A percentile compares a stretch with the other conserved stretches of the same genome.
phyloP scores from a whole-genome alignment of 768 basidiomycete species.

The Termitomyces sp. region DNA sequence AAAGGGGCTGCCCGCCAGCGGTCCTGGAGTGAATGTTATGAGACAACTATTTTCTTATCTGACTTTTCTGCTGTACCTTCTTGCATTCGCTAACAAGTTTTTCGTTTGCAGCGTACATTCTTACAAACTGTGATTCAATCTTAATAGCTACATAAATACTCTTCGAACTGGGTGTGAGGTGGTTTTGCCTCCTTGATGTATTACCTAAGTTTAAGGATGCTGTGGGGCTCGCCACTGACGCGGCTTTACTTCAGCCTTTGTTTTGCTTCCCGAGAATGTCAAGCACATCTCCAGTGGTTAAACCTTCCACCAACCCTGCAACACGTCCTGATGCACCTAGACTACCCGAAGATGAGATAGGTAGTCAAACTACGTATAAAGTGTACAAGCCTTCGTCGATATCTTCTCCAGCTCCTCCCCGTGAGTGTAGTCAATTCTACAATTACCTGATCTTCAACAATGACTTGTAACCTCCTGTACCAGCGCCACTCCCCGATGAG shows the following conservation, averaged over 20 bases:
- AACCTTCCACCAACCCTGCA: conserved; percentile 5
- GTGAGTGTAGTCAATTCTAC: conserved; percentile 24
- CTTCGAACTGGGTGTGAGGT: conserved; percentile 22
- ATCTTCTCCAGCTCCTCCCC: conserved; percentile 19
- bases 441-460: neutral
- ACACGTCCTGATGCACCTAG: neutral
- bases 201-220: conserved; percentile 16
- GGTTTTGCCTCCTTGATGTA: conserved; percentile 14
- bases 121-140: neutral
- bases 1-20: conserved; percentile 78
- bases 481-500: conserved; percentile 59
- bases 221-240: conserved; percentile 3
- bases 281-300: conserved; percentile 7
- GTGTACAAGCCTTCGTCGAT: conserved; percentile 40
- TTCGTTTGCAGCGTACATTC: neutral
- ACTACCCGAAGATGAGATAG: conserved; percentile 4
- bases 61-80: conserved; percentile 25
- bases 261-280: conserved; percentile 7
- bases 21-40: conserved; percentile 64
- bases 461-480: neutral
- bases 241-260: neutral
- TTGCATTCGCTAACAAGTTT: neutral
- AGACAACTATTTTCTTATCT: conserved; percentile 59
- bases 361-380: conserved; percentile 29
- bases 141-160: neutral